Conservation (phyloP, 1,284 basidiomycete genomes). For the Wolfiporia cocos region DNA sequence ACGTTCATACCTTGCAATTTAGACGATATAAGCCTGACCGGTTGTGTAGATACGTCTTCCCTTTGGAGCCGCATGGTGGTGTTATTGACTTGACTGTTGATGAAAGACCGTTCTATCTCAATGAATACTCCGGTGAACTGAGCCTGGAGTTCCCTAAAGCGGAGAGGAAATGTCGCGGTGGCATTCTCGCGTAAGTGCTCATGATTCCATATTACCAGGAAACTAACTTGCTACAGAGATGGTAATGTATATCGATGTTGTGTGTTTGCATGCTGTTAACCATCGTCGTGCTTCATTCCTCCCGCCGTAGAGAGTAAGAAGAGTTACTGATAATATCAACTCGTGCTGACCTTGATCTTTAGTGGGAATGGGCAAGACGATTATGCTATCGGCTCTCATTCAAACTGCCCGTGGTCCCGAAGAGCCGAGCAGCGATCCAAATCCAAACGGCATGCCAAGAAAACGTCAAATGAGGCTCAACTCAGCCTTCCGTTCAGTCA, state of each 20-base stretch:
- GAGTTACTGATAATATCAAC: too few relatives aligned
- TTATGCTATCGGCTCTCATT: constrained; percentile 91
- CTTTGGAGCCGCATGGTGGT: constrained; percentile 44
- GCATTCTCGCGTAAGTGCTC: constrained; percentile 76
- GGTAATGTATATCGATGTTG: constrained; percentile 14
- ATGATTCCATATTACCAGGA: neutral
- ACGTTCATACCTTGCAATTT: constrained; percentile 22
- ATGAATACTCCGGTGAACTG: constrained; percentile 92
- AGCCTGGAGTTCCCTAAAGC: constrained; percentile 84
- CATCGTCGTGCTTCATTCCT: neutral
- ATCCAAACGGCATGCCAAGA: constrained; percentile 27
- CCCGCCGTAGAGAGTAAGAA: neutral
- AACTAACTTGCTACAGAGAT: constrained; percentile 14
- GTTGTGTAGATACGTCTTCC: constrained; percentile 58
- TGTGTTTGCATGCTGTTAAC: neutral
- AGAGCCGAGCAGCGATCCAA: constrained; percentile 23
- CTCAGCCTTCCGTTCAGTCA: constrained; percentile 46
- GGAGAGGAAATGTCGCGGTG: constrained; percentile 76
- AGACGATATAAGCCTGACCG: neutral
- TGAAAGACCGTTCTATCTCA: constrained; percentile 78
- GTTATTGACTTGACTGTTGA: constrained; percentile 68
- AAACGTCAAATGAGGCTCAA: constrained; percentile 58
- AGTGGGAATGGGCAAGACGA: constrained; percentile 98
- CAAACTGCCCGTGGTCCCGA: constrained; percentile 66
- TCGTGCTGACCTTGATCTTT: neutral